Evolutionary conservation across 345 rosid species (phyloP).

Genomic region (Euphorbia peplus): DNA sequence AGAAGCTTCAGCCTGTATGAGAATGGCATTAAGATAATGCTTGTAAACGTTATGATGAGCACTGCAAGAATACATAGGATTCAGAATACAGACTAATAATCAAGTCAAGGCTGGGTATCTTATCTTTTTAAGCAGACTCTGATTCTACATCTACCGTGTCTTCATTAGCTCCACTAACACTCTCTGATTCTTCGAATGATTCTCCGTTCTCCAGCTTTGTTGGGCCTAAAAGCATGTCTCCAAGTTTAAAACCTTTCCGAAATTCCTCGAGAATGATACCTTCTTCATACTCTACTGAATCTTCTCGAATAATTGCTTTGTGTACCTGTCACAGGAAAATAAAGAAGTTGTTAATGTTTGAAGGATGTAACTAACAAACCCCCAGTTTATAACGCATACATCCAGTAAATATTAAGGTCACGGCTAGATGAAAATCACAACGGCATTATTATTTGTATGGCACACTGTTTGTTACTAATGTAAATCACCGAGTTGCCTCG

Average conservation of each 20-base stretch:
- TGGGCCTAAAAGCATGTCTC: constrained; percentile 80
- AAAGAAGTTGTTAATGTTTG: background rate
- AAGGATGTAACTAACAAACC: background rate
- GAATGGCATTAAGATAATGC: no score
- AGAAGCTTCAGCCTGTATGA: no score
- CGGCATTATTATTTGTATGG: background rate
- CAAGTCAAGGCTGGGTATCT: constrained; percentile 11
- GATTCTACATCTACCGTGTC: constrained; percentile 29
- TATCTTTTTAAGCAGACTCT: constrained; percentile 37
- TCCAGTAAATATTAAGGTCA: background rate
- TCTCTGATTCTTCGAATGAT: constrained; percentile 35
- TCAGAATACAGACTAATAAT: no score
- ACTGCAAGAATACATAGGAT: no score
- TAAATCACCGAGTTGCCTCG: constrained; percentile 54
- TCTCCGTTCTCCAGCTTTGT: constrained; percentile 42
- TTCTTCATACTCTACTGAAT: constrained; percentile 73
- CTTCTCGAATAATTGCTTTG: constrained; percentile 94
- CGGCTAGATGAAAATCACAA: background rate
- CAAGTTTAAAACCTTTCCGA: constrained; percentile 81
- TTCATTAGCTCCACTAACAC: constrained; percentile 17
- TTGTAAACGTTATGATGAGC: no score
- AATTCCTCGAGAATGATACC: constrained; percentile 74
- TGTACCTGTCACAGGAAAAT: constrained; percentile 52
- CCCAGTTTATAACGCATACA: no score
- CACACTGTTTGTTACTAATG: background rate